Base-by-base conservation (phyloP, 2,329 filamentous ascomycete species). In the Penicillium sp. region DNA sequence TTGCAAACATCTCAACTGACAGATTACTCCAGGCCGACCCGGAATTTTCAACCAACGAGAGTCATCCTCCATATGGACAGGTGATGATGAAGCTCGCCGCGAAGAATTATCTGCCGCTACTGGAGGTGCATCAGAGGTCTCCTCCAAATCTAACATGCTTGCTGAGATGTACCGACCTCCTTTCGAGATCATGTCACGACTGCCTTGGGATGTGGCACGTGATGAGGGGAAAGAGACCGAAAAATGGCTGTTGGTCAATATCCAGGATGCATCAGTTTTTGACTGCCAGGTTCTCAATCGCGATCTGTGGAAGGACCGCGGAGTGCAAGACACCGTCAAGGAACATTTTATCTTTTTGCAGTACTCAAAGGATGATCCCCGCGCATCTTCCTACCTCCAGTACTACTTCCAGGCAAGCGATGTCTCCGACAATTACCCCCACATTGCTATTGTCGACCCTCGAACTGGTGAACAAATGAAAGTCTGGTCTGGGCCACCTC, bases 261-360 rank as follows among this genome's bases (percentile, higher is more conserved):
- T 99, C 14, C 94, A 99, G 74, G 92, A 99, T 69, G 85, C 90
- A 61, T 89, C 89, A 34, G 87, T 96, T 66, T 99, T 99, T 72
- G 89, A 94, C 72, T 99, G 94, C 72, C 94, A 99, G 71, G 83
- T 90, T 2, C 79, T 99, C 16, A 99, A 99, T 70, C 84, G 94
- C 41, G 94, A 99, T 70, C 85, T 97, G 50, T 99, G 94, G 94
- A 97, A 97, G 75, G 89, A 97, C 63, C 74, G 83, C 16, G 82
- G 86, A 2, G 85, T 99, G 53, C 84, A 83, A 64, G 85, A 89
- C n/a, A 84, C 95, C 1, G 81, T 99, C 29, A 84, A 84, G 65
- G 93, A 97, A 69, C 92, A 95, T 75, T 99, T 99, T 70, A 83
- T 99, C 62, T 99, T 99, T 74, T 77, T 99, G 65, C 94, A 99